These are phyloP conservation scores for Pogostemon cablin DNA, from an alignment of 257 asterid species.

Conservation along the genomic window DNA sequence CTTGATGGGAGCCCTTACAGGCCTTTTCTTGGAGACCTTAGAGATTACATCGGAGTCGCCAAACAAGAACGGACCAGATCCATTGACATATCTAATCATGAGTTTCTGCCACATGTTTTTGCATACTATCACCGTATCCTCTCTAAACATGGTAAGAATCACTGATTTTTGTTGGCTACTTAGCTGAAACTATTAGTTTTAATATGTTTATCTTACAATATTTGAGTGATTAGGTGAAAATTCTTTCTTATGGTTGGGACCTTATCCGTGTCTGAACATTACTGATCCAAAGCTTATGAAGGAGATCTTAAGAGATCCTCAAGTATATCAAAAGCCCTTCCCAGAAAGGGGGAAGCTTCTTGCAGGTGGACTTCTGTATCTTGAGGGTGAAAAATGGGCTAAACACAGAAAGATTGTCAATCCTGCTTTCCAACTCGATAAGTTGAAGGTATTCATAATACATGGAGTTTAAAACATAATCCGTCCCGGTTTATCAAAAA, in stretches of 20 bases:
- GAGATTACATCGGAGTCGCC: constrained; percentile 8
- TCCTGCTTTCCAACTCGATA: constrained; percentile 38
- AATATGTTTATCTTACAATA: not conserved
- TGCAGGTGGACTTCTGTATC: constrained; percentile 27
- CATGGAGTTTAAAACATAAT: too few relatives aligned
- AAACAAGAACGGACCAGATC: constrained; percentile 31
- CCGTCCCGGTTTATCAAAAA: too few relatives aligned
- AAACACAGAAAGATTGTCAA: constrained; percentile 37
- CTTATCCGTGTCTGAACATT: constrained; percentile 32
- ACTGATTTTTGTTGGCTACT: too few relatives aligned
- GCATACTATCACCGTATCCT: constrained; percentile 19
- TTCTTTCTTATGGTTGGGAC: constrained; percentile 39
- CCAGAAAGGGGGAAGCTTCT: constrained; percentile 12
- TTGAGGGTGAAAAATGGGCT: constrained; percentile 38
- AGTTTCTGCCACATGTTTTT: constrained; percentile 28
- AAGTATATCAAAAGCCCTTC: constrained; percentile 28
- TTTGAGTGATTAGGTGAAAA: not conserved
- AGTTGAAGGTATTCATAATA: constrained; percentile 37
- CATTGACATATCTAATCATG: constrained; percentile 31
- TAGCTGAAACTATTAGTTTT: too few relatives aligned
- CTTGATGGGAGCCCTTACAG: constrained; percentile 38
- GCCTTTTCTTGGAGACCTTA: constrained; percentile 38
- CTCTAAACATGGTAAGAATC: constrained; percentile 33
- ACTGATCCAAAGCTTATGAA: constrained; percentile 30
- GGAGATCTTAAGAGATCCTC: constrained; percentile 26